Base-by-base conservation (phyloP, 2,329 filamentous ascomycete species). In the Aspergillus cejpii region DNA sequence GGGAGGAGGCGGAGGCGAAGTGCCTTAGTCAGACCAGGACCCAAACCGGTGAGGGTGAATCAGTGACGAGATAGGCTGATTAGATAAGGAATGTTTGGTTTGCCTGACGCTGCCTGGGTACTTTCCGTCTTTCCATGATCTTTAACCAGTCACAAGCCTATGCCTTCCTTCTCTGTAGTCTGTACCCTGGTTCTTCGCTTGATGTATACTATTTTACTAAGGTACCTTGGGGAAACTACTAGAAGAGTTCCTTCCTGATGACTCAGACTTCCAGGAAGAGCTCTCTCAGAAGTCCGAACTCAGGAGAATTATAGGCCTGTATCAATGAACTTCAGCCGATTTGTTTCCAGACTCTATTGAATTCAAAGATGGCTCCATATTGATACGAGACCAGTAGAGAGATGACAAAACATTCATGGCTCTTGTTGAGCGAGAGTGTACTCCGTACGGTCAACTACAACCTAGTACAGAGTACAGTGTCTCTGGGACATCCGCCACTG, bases 41-140 rank as follows among this genome's bases (percentile, higher is more conserved):
- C 31, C 31, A 34, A 34, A 34, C 17, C 31, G 31, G 31, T 15
- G 31, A 34, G 50, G 38, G 48, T 45, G 45, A 38, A 49, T 41
- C 45, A 52, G 47, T 49, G 50, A 39, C 54, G 55, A 52, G 49
- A 61, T 59, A 55, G 60, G 54, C 56, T 55, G 60, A 47, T 56
- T 58, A 57, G 53, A 47, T 43, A 51, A 46, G 49, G 47, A 41
- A 44, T 46, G 34, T 31, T 14, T 45, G 34, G 42, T n/a, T n/a
- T n/a, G n/a, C 23, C 5, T 24, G 23, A 24, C 23, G 23, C 23
- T n/a, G n/a, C n/a, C n/a, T n/a, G n/a, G n/a, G n/a, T n/a, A n/a
- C n/a, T n/a, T n/a, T n/a, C n/a, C n/a, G n/a, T n/a, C 44, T 48
- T 56, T 55, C 52, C 36, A 20, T 38, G 19, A 15, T 29, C n/a